These are phyloP conservation scores for Chrysopogon serrulatus DNA, from an alignment of 176 grass and related monocot genomes.

Conservation along the genomic window DNA sequence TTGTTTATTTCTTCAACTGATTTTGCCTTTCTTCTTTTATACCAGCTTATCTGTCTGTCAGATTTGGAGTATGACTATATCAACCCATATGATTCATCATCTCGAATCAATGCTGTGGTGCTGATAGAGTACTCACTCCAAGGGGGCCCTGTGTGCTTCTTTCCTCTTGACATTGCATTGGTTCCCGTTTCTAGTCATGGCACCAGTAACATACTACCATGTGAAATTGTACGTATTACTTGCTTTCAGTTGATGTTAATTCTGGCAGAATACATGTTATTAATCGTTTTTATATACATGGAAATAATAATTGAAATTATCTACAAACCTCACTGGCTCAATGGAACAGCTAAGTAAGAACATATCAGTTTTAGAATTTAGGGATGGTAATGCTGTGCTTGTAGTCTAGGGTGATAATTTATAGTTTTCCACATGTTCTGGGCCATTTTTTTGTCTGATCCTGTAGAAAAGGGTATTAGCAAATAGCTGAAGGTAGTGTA, in stretches of 20 bases:
- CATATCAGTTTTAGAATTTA: background rate
- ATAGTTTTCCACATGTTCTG: background rate
- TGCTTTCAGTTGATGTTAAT: conserved; percentile 12
- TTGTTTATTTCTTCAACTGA: conserved; percentile 25
- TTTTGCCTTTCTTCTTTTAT: conserved; percentile 24
- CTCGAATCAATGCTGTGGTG: conserved; percentile 76
- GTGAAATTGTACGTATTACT: conserved; percentile 62
- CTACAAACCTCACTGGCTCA: background rate
- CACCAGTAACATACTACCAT: conserved; percentile 91
- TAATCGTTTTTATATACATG: background rate
- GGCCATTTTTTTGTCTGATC: background rate
- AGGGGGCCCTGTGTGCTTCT: conserved; percentile 56
- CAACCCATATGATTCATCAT: conserved; percentile 92
- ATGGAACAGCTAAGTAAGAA: background rate
- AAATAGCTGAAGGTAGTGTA: background rate
- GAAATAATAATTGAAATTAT: background rate
- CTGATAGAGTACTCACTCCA: conserved; percentile 71
- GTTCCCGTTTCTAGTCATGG: conserved; percentile 80
- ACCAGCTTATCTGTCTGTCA: conserved; percentile 82
- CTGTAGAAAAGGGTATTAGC: background rate
- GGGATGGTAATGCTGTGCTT: background rate
- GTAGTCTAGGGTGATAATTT: background rate
- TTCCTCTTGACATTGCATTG: conserved; percentile 79
- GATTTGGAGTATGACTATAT: conserved; percentile 98
- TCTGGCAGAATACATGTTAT: background rate